Conservation (phyloP, 345 rosid species). For the Bruguiera parviflora region DNA sequence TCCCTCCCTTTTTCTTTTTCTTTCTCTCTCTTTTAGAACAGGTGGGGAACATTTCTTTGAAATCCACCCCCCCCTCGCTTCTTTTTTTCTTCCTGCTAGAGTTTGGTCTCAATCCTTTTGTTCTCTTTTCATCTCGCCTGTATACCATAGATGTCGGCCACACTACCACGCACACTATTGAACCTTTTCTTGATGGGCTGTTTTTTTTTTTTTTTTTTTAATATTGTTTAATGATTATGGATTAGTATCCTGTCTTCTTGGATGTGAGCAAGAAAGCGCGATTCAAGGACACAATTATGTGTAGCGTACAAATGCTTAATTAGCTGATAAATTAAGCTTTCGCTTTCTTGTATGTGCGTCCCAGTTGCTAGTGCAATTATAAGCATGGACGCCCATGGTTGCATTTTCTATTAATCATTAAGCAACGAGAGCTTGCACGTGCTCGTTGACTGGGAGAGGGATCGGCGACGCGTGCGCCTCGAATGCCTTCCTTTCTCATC, state of each 20-base stretch:
- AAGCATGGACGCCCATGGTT: slow-evolving; percentile 2
- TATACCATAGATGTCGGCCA: slow-evolving; percentile 38
- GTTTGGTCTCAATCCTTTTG: slow-evolving; percentile 33
- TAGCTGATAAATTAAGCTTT: neutral
- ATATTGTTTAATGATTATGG: slow-evolving; percentile 15
- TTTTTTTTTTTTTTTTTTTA: no score
- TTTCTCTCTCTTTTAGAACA: slow-evolving; percentile 2
- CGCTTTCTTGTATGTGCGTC: neutral
- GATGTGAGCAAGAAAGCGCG: slow-evolving; percentile 28
- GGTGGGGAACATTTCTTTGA: slow-evolving; percentile 19
- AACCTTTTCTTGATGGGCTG: neutral
- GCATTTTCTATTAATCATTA: slow-evolving; percentile 11
- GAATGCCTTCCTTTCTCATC: slow-evolving; percentile 14
- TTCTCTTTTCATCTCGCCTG: slow-evolving; percentile 24
- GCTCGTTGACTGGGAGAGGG: slow-evolving; percentile 17
- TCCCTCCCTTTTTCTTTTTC: slow-evolving; percentile 20
- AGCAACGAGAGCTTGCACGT: slow-evolving; percentile 32
- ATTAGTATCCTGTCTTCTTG: slow-evolving; percentile 23
- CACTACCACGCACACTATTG: neutral
- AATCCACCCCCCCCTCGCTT: no score
- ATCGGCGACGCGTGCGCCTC: slow-evolving; percentile 29
- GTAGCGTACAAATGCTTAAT: neutral
- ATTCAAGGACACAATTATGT: slow-evolving; percentile 20
- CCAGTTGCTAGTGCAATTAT: slow-evolving; percentile 13
- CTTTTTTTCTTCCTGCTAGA: neutral